phyloP scores from a whole-genome alignment of 768 basidiomycete genomes.

The Termitomyces heimii region DNA sequence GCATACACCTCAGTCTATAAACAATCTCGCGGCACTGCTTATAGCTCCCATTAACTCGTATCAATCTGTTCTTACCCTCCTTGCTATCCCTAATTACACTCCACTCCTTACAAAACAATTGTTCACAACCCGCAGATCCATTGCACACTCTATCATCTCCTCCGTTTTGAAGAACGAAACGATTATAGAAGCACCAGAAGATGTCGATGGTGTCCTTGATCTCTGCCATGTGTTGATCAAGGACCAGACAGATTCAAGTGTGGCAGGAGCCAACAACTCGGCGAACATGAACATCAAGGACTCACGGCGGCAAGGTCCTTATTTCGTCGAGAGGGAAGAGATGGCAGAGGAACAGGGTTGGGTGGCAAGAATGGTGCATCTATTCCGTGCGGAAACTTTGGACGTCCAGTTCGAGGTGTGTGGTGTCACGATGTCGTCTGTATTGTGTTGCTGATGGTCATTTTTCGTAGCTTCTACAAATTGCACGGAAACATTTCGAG shows the following conservation, averaged over 20 bases:
- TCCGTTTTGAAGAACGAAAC: slow-evolving; percentile 97
- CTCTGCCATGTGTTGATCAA: slow-evolving; percentile 89
- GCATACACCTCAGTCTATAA: slow-evolving; percentile 79
- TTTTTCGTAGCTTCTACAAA: slow-evolving; percentile 70
- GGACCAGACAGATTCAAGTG: slow-evolving; percentile 63
- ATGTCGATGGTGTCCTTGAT: slow-evolving; percentile 90
- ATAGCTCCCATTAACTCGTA: slow-evolving; percentile 97
- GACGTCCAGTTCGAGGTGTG: slow-evolving; percentile 80
- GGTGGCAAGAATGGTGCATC: slow-evolving; percentile 98
- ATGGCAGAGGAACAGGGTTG: slow-evolving; percentile 98
- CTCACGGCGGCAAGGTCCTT: slow-evolving; percentile 50
- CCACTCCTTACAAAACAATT: slow-evolving; percentile 82
- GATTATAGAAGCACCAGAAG: slow-evolving; percentile 87
- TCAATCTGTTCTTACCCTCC: slow-evolving; percentile 92
- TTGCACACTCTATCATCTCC: slow-evolving; percentile 89
- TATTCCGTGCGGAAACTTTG: slow-evolving; percentile 89
- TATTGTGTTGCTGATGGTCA: neutral
- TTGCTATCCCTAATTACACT: slow-evolving; percentile 88
- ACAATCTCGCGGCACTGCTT: slow-evolving; percentile 87
- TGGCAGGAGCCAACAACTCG: slow-evolving; percentile 22
- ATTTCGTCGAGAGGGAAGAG: slow-evolving; percentile 75
- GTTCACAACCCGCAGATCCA: slow-evolving; percentile 84
- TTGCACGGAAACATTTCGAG: slow-evolving; percentile 84
- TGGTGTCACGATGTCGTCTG: slow-evolving; percentile 27
- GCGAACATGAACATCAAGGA: slow-evolving; percentile 35